These are phyloP conservation scores for Diaporthe batatas DNA, from an alignment of 2,329 filamentous ascomycete species.

Conservation along the genomic window DNA sequence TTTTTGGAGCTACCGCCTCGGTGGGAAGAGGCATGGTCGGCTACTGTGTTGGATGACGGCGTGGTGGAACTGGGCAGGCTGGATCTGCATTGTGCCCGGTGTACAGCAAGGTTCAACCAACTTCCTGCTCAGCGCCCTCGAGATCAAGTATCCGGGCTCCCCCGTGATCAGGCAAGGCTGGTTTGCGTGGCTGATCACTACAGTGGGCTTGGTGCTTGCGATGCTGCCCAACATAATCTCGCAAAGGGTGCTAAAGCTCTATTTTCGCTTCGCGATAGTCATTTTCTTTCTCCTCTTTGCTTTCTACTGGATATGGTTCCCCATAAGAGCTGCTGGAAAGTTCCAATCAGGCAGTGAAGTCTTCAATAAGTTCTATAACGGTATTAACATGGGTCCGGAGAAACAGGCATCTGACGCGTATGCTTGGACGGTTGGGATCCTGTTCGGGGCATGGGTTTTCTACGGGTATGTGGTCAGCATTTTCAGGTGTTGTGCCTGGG, in stretches of 20 bases:
- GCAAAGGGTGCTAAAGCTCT: conserved; percentile 50
- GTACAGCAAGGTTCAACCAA: conserved; percentile 56
- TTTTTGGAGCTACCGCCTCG: conserved; percentile 55
- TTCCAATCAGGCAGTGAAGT: conserved; percentile 52
- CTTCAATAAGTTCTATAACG: conserved; percentile 55
- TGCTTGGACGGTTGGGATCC: conserved; percentile 53
- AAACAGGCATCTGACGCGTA: conserved; percentile 54
- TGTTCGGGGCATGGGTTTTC: conserved; percentile 55
- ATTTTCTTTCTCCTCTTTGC: conserved; percentile 54
- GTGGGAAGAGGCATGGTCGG: conserved; percentile 53
- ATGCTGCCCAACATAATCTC: conserved; percentile 54
- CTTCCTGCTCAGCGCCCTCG: conserved; percentile 55
- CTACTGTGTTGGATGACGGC: conserved; percentile 57
- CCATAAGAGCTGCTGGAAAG: conserved; percentile 50
- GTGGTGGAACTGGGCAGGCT: conserved; percentile 56
- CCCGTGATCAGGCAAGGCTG: conserved; percentile 52
- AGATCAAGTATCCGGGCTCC: conserved; percentile 53
- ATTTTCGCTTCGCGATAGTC: conserved; percentile 54
- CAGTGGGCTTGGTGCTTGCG: conserved; percentile 53
- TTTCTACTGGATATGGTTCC: conserved; percentile 57
- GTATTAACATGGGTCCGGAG: conserved; percentile 52
- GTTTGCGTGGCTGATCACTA: conserved; percentile 54
- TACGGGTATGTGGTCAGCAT: conserved; percentile 46
- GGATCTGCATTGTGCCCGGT: conserved; percentile 54
- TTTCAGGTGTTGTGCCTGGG: not conserved